phyloP scores from a whole-genome alignment of 306 rosid genomes.

The Lablab purpureus region DNA sequence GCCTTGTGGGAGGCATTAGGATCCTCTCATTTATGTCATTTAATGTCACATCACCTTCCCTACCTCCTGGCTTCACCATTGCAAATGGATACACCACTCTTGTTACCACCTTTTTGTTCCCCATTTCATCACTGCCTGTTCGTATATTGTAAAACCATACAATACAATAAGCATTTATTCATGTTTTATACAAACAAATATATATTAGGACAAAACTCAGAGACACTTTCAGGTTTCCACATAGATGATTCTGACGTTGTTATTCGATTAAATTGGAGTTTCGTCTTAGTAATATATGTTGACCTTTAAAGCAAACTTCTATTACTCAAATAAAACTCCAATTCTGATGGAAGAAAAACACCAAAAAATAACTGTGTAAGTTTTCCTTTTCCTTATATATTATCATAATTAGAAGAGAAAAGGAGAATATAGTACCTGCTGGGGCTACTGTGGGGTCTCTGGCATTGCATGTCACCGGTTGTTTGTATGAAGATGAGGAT shows the following conservation, averaged over 20 bases:
- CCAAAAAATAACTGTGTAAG: neutral
- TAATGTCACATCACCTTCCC: slow-evolving; percentile 90
- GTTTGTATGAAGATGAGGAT: slow-evolving; percentile 73
- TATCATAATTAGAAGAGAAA: slow-evolving; percentile 8
- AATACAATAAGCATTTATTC: neutral
- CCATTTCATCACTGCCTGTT: slow-evolving; percentile 40
- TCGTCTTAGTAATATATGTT: neutral
- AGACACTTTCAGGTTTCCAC: neutral
- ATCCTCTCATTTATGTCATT: slow-evolving; percentile 93
- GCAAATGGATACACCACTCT: slow-evolving; percentile 89
- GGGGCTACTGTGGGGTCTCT: slow-evolving; percentile 46
- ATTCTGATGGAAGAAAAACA: neutral
- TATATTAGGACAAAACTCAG: neutral
- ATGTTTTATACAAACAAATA: neutral
- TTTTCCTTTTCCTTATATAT: neutral
- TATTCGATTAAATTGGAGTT: neutral
- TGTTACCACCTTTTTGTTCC: slow-evolving; percentile 40
- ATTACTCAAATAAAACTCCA: neutral
- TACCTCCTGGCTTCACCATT: slow-evolving; percentile 94
- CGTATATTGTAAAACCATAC: slow-evolving; percentile 5
- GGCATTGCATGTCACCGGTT: slow-evolving; percentile 47
- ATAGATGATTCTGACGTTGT: neutral
- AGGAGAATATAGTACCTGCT: slow-evolving; percentile 46
- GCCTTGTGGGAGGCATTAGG: slow-evolving; percentile 84
- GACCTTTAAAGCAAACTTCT: neutral